Conservation (phyloP, 768 basidiomycete species). For the Termitomyces sp. region DNA sequence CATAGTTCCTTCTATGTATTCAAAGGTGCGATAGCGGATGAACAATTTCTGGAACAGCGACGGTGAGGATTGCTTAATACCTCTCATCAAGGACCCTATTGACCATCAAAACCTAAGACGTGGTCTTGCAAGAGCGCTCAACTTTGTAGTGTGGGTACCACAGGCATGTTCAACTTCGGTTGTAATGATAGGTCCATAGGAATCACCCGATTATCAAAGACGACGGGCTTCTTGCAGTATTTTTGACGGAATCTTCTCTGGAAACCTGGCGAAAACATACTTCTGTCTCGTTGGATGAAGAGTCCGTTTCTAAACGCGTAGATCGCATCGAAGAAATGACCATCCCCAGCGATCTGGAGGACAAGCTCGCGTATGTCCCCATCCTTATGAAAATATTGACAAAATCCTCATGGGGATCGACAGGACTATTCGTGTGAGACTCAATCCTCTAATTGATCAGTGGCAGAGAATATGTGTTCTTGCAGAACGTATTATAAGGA, state of each 20-base stretch:
- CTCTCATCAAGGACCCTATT: not conserved
- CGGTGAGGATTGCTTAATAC: conserved; percentile 36
- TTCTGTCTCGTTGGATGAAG: conserved; percentile 79
- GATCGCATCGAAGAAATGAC: conserved; percentile 86
- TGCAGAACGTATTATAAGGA: conserved; percentile 83
- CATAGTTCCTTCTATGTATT: conserved; percentile 3
- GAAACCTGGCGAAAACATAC: conserved; percentile 86
- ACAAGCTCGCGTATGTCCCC: conserved; percentile 69
- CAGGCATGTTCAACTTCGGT: not conserved
- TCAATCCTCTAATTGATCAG: conserved; percentile 78
- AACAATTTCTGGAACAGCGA: conserved; percentile 88
- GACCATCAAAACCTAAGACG: conserved; percentile 41
- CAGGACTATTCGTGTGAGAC: conserved; percentile 72
- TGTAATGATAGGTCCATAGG: conserved; percentile 29
- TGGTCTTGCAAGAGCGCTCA: conserved; percentile 77
- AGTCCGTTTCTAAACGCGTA: conserved; percentile 74
- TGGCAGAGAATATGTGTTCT: conserved; percentile 90
- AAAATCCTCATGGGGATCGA: conserved; percentile 7
- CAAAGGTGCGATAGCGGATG: conserved; percentile 56
- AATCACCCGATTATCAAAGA: conserved; percentile 93
- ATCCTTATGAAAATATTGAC: not conserved
- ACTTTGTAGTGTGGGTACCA: conserved; percentile 62
- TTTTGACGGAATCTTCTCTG: conserved; percentile 80
- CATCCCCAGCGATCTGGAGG: conserved; percentile 89
- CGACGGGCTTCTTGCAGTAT: conserved; percentile 77